phyloP scores from a whole-genome alignment of 257 asterid genomes.

The Leonotis leonurus region DNA sequence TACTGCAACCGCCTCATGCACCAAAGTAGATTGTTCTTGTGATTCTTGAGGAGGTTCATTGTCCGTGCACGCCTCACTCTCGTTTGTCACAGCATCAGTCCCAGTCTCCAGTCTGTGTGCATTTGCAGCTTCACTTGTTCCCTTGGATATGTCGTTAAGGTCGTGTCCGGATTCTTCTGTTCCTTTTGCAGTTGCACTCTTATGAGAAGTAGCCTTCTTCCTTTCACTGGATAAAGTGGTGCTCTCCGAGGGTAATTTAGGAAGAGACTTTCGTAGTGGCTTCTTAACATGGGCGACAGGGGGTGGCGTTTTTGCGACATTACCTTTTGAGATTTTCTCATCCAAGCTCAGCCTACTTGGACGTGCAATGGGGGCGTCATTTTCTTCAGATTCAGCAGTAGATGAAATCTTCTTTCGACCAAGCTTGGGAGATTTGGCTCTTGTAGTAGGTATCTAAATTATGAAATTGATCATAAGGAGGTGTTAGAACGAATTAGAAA shows the following conservation, averaged over 20 bases:
- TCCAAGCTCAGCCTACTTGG: conserved; percentile 67
- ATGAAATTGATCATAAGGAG: not conserved
- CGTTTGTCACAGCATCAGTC: conserved; percentile 12
- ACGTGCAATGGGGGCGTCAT: conserved; percentile 29
- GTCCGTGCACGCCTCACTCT: conserved; percentile 15
- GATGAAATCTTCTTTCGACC: conserved; percentile 67
- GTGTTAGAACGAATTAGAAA: not conserved
- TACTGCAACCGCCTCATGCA: conserved; percentile 27
- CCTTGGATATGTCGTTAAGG: conserved; percentile 24
- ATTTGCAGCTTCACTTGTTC: conserved; percentile 24
- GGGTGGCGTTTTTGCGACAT: conserved; percentile 38
- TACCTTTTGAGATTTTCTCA: conserved; percentile 45
- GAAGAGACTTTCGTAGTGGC: conserved; percentile 68
- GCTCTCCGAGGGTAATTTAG: conserved; percentile 75
- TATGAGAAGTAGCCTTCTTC: conserved; percentile 35
- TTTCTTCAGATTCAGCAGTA: conserved; percentile 43
- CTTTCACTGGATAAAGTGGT: conserved; percentile 43
- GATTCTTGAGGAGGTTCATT: conserved; percentile 21
- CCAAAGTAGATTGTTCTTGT: conserved; percentile 25
- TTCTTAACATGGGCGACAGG: conserved; percentile 40
- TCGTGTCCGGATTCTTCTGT: conserved; percentile 22
- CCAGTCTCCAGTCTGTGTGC: conserved; percentile 12
- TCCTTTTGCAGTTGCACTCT: conserved; percentile 34
- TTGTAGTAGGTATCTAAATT: conserved; percentile 68
- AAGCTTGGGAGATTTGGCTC: conserved; percentile 87